phyloP scores from a whole-genome alignment of 768 basidiomycete species.

The Naganishia vishniacii region DNA sequence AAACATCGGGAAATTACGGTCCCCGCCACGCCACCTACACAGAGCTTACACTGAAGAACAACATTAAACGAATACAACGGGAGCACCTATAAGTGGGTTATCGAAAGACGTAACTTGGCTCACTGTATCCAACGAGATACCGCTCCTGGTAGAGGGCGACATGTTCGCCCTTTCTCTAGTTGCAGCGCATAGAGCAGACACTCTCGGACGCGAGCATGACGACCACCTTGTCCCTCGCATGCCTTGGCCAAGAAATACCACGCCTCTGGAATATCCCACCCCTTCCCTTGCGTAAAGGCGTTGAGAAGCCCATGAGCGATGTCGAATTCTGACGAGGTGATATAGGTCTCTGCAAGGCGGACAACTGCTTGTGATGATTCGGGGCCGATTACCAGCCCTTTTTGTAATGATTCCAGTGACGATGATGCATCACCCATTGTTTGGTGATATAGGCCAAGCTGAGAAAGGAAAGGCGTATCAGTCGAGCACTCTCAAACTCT shows the following conservation, averaged over 20 bases:
- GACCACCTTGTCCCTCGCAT: slow-evolving; percentile 67
- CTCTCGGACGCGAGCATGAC: slow-evolving; percentile 63
- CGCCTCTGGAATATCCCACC: slow-evolving; percentile 88
- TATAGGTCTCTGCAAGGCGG: slow-evolving; percentile 70
- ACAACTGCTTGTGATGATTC: slow-evolving; percentile 72
- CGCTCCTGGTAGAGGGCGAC: slow-evolving; percentile 37
- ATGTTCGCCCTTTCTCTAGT: slow-evolving; percentile 48
- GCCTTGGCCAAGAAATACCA: slow-evolving; percentile 89
- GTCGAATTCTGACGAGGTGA: slow-evolving; percentile 62
- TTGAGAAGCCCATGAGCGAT: slow-evolving; percentile 75
- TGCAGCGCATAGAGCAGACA: slow-evolving; percentile 65
- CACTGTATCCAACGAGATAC: slow-evolving; percentile 8
- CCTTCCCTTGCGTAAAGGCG: slow-evolving; percentile 62
- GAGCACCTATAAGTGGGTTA: neutral
- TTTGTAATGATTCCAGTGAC: slow-evolving; percentile 72
- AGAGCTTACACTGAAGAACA: too few species aligned
- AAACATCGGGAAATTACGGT: too few species aligned
- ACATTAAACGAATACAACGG: neutral
- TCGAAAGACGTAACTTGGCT: too few species aligned
- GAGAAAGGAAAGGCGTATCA: neutral
- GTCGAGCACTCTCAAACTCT: too few species aligned
- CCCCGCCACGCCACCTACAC: too few species aligned
- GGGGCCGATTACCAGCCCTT: slow-evolving; percentile 79
- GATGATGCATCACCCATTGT: slow-evolving; percentile 55
- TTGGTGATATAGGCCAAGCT: slow-evolving; percentile 71